Conservation (phyloP, 1,139 yeast species). For the Suhomyces guaymorum region DNA sequence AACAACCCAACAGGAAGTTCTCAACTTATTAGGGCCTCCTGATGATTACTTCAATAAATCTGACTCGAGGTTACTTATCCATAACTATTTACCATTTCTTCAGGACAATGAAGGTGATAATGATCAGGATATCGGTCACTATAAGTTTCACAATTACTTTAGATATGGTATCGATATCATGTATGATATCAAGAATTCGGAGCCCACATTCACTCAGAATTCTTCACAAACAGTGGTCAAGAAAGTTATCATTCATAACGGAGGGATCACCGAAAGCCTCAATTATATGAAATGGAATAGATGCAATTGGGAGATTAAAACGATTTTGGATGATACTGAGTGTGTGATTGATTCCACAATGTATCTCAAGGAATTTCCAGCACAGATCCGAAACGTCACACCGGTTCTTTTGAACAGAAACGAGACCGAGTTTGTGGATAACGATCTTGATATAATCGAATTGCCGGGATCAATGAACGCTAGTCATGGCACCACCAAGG, state of each 20-base stretch:
- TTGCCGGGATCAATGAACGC: conserved; percentile 9
- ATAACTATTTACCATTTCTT: conserved; percentile 20
- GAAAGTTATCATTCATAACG: conserved; percentile 52
- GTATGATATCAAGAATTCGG: conserved; percentile 39
- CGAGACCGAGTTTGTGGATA: conserved; percentile 49
- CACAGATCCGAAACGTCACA: conserved; percentile 21
- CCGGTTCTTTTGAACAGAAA: conserved; percentile 52
- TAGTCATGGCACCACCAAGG: not conserved
- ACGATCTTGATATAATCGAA: conserved; percentile 39
- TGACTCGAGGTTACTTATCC: conserved; percentile 47
- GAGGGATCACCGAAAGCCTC: conserved; percentile 47
- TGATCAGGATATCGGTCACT: conserved; percentile 23
- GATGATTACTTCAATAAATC: conserved; percentile 53
- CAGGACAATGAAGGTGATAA: conserved; percentile 2
- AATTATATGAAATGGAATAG: conserved; percentile 54
- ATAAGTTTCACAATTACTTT: conserved; percentile 58
- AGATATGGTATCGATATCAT: conserved; percentile 54
- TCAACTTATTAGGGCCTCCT: conserved; percentile 55
- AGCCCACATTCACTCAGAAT: conserved; percentile 16
- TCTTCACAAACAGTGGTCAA: conserved; percentile 32
- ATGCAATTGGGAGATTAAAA: conserved; percentile 39
- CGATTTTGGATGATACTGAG: conserved; percentile 11
- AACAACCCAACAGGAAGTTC: conserved; percentile 52
- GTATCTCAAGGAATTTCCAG: conserved; percentile 39
- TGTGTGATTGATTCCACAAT: conserved; percentile 27